Evolutionary conservation across 139 green algal genomes (phyloP).

Genomic region (Chlamydomonas eustigma): DNA sequence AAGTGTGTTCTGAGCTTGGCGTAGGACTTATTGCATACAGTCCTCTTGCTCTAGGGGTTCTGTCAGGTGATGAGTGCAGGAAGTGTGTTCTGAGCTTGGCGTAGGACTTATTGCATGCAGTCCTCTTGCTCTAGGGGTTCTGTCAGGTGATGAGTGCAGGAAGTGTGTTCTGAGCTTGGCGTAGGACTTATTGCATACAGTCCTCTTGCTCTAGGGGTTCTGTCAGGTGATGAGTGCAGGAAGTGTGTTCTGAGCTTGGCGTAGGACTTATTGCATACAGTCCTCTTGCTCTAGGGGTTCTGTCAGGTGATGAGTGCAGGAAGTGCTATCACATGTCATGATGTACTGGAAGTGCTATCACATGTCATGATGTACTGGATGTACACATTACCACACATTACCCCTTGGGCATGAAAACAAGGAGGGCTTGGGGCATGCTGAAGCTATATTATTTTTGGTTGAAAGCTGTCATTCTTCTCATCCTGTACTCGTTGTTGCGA

Average conservation of each 20-base stretch:
- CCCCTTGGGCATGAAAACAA: too few species aligned
- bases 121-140: constrained; percentile 82
- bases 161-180: constrained; percentile 77
- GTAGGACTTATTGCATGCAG: constrained; percentile 88
- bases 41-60: constrained; percentile 82
- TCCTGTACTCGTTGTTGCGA: too few species aligned
- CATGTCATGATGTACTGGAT: too few species aligned
- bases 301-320: too few species aligned
- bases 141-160: too few species aligned
- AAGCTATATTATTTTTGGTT: too few species aligned
- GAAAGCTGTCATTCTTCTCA: too few species aligned
- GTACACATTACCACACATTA: too few species aligned
- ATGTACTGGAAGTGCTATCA: too few species aligned
- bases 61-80: constrained; percentile 45
- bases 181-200: constrained; percentile 89
- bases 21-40: constrained; percentile 89
- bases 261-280: constrained; percentile 89
- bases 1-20: constrained; percentile 86
- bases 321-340: too few species aligned
- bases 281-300: constrained; percentile 82
- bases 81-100: neutral
- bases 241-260: neutral
- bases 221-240: constrained; percentile 44
- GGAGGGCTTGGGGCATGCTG: too few species aligned
- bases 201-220: constrained; percentile 82